A percentile compares a stretch with the other conserved stretches of the same genome.
These are phyloP conservation scores for Posidonia oceanica DNA, from an alignment of 116 monocot genomes.

Conservation along the genomic window DNA sequence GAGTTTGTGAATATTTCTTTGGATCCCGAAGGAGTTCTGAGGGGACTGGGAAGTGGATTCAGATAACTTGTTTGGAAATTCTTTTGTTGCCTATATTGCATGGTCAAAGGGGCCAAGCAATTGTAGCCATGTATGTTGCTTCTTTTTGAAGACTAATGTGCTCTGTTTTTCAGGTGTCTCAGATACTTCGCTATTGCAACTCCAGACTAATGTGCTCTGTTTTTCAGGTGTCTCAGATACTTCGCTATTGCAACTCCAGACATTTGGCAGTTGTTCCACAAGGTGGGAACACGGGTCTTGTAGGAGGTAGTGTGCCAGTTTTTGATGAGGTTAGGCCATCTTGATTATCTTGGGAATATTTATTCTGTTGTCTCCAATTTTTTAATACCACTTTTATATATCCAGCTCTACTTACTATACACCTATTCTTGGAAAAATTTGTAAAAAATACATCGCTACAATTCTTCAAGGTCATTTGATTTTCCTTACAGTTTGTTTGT, in stretches of 20 bases:
- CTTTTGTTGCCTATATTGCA: too few relatives aligned
- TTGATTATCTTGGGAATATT: background rate
- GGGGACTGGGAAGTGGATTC: too few relatives aligned
- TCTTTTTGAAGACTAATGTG: background rate
- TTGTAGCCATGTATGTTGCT: too few relatives aligned
- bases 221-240: conserved; percentile 76
- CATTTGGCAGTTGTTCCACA: conserved; percentile 86
- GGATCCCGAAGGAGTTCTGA: too few relatives aligned
- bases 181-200: conserved; percentile 86
- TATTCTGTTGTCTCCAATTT: background rate
- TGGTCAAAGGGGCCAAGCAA: too few relatives aligned
- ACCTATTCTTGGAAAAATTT: too few relatives aligned
- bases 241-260: conserved; percentile 80
- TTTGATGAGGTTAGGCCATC: conserved; percentile 67
- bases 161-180: conserved; percentile 47
- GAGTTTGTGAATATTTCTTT: too few relatives aligned
- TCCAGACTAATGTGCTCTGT: conserved; percentile 19
- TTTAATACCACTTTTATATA: background rate
- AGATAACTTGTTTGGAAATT: too few relatives aligned
- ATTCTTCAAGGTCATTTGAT: too few relatives aligned
- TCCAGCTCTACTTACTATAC: background rate
- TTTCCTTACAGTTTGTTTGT: too few relatives aligned
- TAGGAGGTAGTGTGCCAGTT: conserved; percentile 97
- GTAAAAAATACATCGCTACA: too few relatives aligned
- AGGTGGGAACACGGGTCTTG: conserved; percentile 96